Conservation (phyloP, 805 yeast species). For the Kluyveromyces lactis region DNA sequence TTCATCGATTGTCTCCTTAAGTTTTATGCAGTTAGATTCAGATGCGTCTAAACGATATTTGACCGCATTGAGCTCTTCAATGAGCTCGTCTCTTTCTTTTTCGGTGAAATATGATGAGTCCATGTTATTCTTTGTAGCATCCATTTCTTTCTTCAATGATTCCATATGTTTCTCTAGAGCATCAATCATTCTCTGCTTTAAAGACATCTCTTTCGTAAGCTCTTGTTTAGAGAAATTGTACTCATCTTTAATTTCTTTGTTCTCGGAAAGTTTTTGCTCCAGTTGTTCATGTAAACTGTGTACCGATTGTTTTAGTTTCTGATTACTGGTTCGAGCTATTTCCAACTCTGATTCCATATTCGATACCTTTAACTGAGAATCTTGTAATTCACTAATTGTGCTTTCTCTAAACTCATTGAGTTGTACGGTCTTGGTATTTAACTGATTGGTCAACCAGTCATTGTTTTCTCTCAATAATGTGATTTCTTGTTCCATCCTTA, state of each 20-base stretch:
- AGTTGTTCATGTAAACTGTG: slow-evolving; percentile 30
- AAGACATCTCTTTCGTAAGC: slow-evolving; percentile 47
- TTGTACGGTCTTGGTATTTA: slow-evolving; percentile 28
- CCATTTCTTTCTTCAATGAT: slow-evolving; percentile 37
- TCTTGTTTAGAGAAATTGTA: slow-evolving; percentile 37
- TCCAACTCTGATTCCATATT: slow-evolving; percentile 6
- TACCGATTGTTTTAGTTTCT: slow-evolving; percentile 21
- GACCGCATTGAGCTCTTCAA: slow-evolving; percentile 23
- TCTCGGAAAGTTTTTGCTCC: slow-evolving; percentile 36
- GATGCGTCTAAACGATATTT: slow-evolving; percentile 29
- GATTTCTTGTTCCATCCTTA: slow-evolving; percentile 35
- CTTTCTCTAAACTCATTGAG: slow-evolving; percentile 22
- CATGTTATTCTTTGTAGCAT: slow-evolving; percentile 40
- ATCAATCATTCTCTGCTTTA: slow-evolving; percentile 53
- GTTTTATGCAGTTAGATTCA: slow-evolving; percentile 29
- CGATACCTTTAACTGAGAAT: slow-evolving; percentile 7
- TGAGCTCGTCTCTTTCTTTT: slow-evolving; percentile 27
- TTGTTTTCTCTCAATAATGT: slow-evolving; percentile 34
- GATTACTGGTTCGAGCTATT: slow-evolving; percentile 24
- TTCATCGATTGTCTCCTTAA: slow-evolving; percentile 39
- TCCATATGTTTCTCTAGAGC: slow-evolving; percentile 34
- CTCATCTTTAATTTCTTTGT: slow-evolving; percentile 41
- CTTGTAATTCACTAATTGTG: slow-evolving; percentile 15
- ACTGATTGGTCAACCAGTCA: slow-evolving; percentile 34
- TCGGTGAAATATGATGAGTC: slow-evolving; percentile 29